Percentiles rank a stretch among this genome's conserved stretches.
phyloP scores from a whole-genome alignment of 2,329 filamentous ascomycete species.

The Samsoniella hepiali region DNA sequence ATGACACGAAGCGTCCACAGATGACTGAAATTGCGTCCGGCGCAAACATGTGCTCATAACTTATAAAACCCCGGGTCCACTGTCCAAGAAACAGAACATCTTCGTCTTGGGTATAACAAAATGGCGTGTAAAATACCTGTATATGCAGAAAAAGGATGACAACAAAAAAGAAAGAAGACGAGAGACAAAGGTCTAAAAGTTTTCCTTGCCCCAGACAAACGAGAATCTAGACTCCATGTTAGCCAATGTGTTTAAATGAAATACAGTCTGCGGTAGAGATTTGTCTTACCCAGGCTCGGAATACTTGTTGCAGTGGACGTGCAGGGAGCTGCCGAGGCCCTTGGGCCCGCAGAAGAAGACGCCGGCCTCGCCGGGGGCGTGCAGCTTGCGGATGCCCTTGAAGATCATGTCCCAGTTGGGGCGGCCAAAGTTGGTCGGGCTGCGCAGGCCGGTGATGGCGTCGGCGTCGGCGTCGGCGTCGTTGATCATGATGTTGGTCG shows the following conservation, averaged over 20 bases:
- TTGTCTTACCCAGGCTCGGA: slow-evolving; percentile 70
- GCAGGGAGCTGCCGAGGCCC: slow-evolving; percentile 69
- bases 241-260: slow-evolving; percentile 11
- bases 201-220: slow-evolving; percentile 68
- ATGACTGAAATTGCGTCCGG: slow-evolving; percentile 16
- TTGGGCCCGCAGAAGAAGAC: slow-evolving; percentile 88
- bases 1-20: neutral
- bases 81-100: neutral
- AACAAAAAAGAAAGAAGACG: neutral
- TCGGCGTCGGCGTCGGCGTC: slow-evolving; percentile 81
- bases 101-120: slow-evolving; percentile 12
- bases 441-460: slow-evolving; percentile 76
- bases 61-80: neutral
- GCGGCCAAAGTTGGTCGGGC: slow-evolving; percentile 80
- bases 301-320: slow-evolving; percentile 86
- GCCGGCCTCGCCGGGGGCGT: slow-evolving; percentile 67
- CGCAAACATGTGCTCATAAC: slow-evolving; percentile 13
- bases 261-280: neutral
- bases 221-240: slow-evolving; percentile 48
- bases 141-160: slow-evolving; percentile 1
- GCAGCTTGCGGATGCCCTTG: slow-evolving; percentile 75
- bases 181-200: slow-evolving; percentile 46
- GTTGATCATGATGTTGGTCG: slow-evolving; percentile 91
- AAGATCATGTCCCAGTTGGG: slow-evolving; percentile 93
- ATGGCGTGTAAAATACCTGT: neutral